phyloP scores from a whole-genome alignment of 495 filamentous ascomycete genomes.

The Talaromyces thailandensis region DNA sequence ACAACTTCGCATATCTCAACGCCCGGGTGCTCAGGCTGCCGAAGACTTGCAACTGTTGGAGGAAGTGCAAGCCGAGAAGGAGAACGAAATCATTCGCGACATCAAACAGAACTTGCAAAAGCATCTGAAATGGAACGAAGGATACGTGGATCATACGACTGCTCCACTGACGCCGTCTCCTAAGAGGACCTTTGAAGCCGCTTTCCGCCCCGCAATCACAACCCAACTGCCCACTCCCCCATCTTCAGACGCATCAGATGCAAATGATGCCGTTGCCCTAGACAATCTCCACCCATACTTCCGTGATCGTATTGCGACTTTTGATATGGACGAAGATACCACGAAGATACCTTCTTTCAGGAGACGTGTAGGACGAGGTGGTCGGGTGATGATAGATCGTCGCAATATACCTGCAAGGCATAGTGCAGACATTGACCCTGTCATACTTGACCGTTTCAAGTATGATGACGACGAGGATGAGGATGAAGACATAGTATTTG shows the following conservation, averaged over 20 bases:
- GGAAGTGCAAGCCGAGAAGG: conserved; percentile 71
- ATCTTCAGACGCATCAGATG: conserved; percentile 60
- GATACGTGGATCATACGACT: conserved; percentile 73
- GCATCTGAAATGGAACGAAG: conserved; percentile 79
- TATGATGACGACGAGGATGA: conserved; percentile 64
- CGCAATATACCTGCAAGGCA: conserved; percentile 40
- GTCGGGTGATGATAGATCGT: conserved; percentile 76
- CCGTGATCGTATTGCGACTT: conserved; percentile 36
- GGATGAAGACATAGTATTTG: conserved; percentile 67
- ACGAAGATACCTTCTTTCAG: conserved; percentile 51
- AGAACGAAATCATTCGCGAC: conserved; percentile 65
- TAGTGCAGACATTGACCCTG: conserved; percentile 40
- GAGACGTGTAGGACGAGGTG: conserved; percentile 64
- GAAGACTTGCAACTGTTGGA: conserved; percentile 67
- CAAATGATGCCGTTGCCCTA: conserved; percentile 34
- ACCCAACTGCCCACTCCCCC: conserved; percentile 83
- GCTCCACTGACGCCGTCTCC: conserved; percentile 67
- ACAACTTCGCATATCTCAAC: conserved; percentile 58
- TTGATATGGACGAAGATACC: conserved; percentile 38
- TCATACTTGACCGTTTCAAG: conserved; percentile 66
- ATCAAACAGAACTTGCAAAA: conserved; percentile 73
- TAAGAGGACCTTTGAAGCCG: conserved; percentile 46
- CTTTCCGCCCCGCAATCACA: conserved; percentile 70
- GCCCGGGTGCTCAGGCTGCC: conserved; percentile 57
- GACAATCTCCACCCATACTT: conserved; percentile 32